Evolutionary conservation across 192 early-diverging fungal species (phyloP), one percentile per base, ranked within the genome.

Genomic region (Podochytrium sp.): DNA sequence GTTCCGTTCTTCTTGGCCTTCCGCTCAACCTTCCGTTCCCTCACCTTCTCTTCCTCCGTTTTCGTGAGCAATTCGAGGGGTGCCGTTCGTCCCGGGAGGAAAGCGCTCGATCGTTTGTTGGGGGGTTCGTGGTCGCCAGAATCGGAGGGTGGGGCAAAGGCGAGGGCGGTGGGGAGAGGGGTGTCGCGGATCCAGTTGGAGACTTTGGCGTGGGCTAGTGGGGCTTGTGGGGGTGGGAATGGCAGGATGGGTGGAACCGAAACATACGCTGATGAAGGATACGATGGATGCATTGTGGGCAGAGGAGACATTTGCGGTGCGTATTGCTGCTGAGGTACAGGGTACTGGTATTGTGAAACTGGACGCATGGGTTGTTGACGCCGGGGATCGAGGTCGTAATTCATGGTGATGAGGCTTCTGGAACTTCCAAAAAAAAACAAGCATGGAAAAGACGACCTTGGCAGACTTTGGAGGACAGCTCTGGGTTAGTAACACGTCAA

Each of bases 401-500:
- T n/a, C n/a, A n/a, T n/a, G n/a, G n/a, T n/a, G n/a, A n/a, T n/a
- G n/a, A n/a, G n/a, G n/a, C n/a, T n/a, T n/a, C n/a, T n/a, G n/a
- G n/a, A n/a, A n/a, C n/a, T n/a, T n/a, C n/a, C n/a, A n/a, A n/a
- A n/a, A n/a, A n/a, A n/a, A n/a, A n/a, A n/a, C n/a, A n/a, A n/a
- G n/a, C n/a, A n/a, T n/a, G n/a, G 34, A 62, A 62, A 14, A 27
- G 18, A 33, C 30, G 16, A 18, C 37, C 60, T 2, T 62, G 12
- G 23, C 43, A 47, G 59, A 61, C 59, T 70, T 70, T 70, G 67
- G 67, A 7, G 30, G 16, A 34, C 49, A 53, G 25, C 67, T 70
- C 3, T 70, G 67, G 67, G 67, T 56, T 29, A 33, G 64, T 32
- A 49, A 20, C 20, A 7, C n/a, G n/a, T n/a, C n/a, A n/a, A n/a